Evolutionary conservation across 768 basidiomycete species (phyloP).

Genomic region (Exidia glandulosa): DNA sequence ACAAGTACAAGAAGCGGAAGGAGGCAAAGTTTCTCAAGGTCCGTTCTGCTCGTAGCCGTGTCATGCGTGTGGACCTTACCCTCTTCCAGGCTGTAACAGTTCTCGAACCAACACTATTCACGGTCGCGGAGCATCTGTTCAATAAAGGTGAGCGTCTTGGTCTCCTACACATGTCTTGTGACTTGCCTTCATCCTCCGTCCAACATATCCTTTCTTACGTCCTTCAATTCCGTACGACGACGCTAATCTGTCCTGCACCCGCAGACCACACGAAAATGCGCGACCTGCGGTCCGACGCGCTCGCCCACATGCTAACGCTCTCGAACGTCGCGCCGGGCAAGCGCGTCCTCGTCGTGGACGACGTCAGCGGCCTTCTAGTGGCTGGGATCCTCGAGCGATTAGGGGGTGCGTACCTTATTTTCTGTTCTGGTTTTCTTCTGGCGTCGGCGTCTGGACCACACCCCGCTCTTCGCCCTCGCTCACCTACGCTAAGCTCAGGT

Average conservation of each 20-base stretch:
- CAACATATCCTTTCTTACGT: too few species aligned
- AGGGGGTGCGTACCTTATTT: slow-evolving; percentile 49
- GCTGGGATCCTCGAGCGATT: slow-evolving; percentile 77
- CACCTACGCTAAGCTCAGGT: slow-evolving; percentile 33
- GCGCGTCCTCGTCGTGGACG: slow-evolving; percentile 82
- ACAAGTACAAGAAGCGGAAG: slow-evolving; percentile 94
- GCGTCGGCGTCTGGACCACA: neutral
- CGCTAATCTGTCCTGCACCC: too few species aligned
- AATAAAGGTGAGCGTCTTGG: slow-evolving; percentile 53
- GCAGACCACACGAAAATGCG: slow-evolving; percentile 36
- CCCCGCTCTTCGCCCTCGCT: neutral
- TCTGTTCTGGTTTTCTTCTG: neutral
- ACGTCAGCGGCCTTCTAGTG: slow-evolving; percentile 81
- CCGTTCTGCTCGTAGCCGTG: neutral
- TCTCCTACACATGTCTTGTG: neutral
- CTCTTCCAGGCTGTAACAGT: too few species aligned
- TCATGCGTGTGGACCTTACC: slow-evolving; percentile 44
- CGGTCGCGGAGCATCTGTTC: slow-evolving; percentile 85
- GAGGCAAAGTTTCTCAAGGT: slow-evolving; percentile 74
- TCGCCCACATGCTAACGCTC: slow-evolving; percentile 79
- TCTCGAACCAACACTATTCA: slow-evolving; percentile 76
- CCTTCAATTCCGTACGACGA: too few species aligned
- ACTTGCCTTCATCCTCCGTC: too few species aligned
- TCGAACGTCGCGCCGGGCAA: slow-evolving; percentile 80
- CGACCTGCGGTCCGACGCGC: slow-evolving; percentile 74